Conservation (phyloP, 257 asterid species). For the Solanum habrochaites region DNA sequence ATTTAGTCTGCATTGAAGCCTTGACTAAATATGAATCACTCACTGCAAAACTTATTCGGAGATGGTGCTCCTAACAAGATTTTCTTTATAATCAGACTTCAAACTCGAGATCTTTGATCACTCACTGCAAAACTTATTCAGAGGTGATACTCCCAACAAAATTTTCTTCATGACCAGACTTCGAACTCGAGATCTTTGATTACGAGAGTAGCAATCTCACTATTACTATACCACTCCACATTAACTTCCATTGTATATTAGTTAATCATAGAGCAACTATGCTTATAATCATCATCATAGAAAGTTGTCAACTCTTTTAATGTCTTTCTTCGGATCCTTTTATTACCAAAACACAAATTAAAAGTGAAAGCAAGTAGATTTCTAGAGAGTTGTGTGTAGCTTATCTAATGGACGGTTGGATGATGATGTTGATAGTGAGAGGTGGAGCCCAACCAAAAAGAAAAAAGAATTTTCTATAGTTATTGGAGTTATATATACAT, state of each 20-base stretch:
- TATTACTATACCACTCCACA: too few species aligned
- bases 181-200: rapidly evolving
- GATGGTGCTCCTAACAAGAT: rapidly evolving
- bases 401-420: not conserved
- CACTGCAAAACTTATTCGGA: too few species aligned
- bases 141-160: rapidly evolving
- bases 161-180: too few species aligned
- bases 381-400: not conserved
- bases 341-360: not conserved
- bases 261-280: not conserved
- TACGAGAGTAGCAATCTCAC: too few species aligned
- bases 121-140: too few species aligned
- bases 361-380: not conserved
- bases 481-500: not conserved
- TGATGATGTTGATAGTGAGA: not conserved
- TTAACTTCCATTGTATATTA: not conserved
- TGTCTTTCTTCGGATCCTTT: not conserved
- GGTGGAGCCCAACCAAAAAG: not conserved
- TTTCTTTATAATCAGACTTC: too few species aligned
- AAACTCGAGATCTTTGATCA: rapidly evolving
- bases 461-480: not conserved
- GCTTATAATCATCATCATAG: not conserved
- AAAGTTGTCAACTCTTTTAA: not conserved
- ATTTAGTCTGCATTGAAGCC: rapidly evolving
- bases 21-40: rapidly evolving